Conservation (phyloP, 306 rosid genomes). For the Leucaena leucocephala region DNA sequence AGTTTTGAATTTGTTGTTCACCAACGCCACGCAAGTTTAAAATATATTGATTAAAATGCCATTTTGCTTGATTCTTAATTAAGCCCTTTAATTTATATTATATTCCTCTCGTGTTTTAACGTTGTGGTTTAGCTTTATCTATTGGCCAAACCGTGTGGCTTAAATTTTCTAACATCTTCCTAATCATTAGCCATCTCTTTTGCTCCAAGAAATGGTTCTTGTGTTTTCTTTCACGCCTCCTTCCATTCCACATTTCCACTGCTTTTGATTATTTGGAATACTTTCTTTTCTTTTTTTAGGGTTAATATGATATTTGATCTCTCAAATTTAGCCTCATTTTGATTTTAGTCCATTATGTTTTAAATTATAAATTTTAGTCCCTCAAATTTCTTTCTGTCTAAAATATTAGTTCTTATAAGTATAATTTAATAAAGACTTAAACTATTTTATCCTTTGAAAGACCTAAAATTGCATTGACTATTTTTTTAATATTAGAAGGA, state of each 20-base stretch:
- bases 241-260: not conserved
- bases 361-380: too few species aligned
- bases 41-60: not conserved
- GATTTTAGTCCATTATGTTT: too few species aligned
- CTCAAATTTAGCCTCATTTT: too few species aligned
- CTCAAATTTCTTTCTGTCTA: too few species aligned
- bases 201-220: conserved; percentile 40
- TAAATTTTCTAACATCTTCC: conserved; percentile 22
- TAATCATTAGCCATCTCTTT: conserved; percentile 30
- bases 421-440: too few species aligned
- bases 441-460: too few species aligned
- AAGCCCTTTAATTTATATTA: not conserved
- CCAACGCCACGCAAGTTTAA: not conserved
- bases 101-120: conserved; percentile 17
- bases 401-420: too few species aligned
- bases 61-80: not conserved
- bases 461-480: too few species aligned
- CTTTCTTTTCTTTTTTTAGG: not conserved
- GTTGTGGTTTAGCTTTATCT: conserved; percentile 17
- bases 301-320: too few species aligned
- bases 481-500: not conserved
- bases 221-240: conserved; percentile 34
- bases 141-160: conserved; percentile 55
- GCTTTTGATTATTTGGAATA: not conserved
- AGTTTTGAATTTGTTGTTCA: not conserved